Evolutionary conservation across 2,329 filamentous ascomycete genomes (phyloP).

Genomic region (Fusarium papillatum): DNA sequence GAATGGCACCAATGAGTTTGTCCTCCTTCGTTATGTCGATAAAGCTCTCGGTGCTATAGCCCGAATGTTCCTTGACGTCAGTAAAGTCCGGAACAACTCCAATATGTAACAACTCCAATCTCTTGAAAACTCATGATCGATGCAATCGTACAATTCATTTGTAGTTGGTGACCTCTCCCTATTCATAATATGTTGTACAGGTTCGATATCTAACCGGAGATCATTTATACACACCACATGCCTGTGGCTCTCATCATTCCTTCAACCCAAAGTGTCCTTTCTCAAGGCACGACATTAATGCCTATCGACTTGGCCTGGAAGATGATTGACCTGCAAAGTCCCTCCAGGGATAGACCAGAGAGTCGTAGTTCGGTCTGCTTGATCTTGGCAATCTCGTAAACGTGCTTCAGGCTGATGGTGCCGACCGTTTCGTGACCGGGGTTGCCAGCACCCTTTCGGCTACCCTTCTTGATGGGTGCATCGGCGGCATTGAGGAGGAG

Average conservation of each 20-base stretch:
- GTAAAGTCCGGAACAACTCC: background rate
- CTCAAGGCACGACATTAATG: constrained; percentile 75
- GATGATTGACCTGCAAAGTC: constrained; percentile 81
- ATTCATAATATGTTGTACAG: constrained; percentile 43
- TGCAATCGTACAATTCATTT: constrained; percentile 32
- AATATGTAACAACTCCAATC: background rate
- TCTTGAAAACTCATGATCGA: background rate
- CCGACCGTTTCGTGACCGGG: constrained; percentile 86
- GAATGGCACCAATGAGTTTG: background rate
- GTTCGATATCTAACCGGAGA: constrained; percentile 26
- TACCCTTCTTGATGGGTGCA: constrained; percentile 80
- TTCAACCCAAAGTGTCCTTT: constrained; percentile 4
- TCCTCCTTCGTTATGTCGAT: background rate
- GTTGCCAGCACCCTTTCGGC: constrained; percentile 81
- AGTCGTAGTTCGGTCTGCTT: constrained; percentile 85
- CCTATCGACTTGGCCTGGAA: constrained; percentile 83
- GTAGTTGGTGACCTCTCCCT: constrained; percentile 12
- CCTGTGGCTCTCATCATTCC: constrained; percentile 10
- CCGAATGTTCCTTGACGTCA: background rate
- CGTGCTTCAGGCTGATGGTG: constrained; percentile 90
- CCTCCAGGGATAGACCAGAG: constrained; percentile 78
- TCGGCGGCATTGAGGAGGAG: constrained; percentile 88
- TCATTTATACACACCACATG: constrained; percentile 32
- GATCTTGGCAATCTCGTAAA: constrained; percentile 98
- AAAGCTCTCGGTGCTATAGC: background rate